These are phyloP conservation scores for Cryptococcus sp. DNA, from an alignment of 1,284 basidiomycete species.

Conservation along the genomic window DNA sequence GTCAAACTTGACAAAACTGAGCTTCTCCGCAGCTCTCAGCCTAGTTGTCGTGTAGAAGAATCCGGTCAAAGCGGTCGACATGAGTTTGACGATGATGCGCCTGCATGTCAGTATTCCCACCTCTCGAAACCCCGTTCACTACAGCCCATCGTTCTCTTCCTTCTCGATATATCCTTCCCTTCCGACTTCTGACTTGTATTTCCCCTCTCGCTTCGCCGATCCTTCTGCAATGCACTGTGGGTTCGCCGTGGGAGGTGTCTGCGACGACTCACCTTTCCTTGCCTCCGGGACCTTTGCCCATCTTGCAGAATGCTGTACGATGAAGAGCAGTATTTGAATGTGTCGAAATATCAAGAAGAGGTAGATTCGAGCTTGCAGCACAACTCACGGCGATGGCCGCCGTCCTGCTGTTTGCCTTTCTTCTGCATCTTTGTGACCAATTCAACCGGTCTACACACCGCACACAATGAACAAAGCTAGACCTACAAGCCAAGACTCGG, in stretches of 20 bases:
- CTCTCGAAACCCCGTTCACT: too few relatives aligned
- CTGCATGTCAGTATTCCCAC: constrained; percentile 46
- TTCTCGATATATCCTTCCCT: not conserved
- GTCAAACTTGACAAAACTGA: constrained; percentile 83
- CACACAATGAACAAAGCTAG: too few relatives aligned
- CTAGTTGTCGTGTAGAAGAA: constrained; percentile 81
- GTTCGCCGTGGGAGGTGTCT: not conserved
- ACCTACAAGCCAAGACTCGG: constrained; percentile 55
- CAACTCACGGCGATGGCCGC: not conserved
- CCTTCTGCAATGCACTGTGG: too few relatives aligned
- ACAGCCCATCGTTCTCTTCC: not conserved
- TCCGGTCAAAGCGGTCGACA: constrained; percentile 83
- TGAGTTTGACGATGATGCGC: constrained; percentile 73
- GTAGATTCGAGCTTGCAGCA: not conserved
- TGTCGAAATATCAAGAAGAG: not conserved
- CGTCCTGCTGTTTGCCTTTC: not conserved
- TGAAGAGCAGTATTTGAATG: not conserved
- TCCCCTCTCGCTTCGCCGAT: too few relatives aligned
- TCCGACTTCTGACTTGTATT: not conserved
- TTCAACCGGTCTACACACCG: too few relatives aligned
- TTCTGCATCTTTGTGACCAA: too few relatives aligned
- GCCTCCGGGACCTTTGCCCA: too few relatives aligned
- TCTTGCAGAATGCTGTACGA: not conserved
- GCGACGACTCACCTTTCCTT: not conserved
- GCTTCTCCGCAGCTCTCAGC: constrained; percentile 61